Evolutionary conservation across 164 flowering plant genomes (phyloP).

Genomic region (Nymphaea colorata): DNA sequence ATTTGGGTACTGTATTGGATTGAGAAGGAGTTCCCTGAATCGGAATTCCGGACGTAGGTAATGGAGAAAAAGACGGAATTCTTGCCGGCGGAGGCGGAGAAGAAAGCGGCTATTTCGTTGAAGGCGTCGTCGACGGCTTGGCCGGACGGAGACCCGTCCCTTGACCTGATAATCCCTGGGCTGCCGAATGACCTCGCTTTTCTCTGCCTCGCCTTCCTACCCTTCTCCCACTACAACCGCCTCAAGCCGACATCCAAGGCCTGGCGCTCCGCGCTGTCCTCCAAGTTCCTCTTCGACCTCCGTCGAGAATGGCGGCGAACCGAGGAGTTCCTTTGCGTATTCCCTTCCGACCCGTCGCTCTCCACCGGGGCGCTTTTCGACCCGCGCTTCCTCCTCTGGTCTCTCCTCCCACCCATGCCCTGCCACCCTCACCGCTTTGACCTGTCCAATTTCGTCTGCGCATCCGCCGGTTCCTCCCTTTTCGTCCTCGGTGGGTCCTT

Average conservation of each 20-base stretch:
- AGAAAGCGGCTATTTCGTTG: no score
- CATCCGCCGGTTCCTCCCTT: constrained; percentile 36
- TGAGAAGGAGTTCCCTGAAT: no score
- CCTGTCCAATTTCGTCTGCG: constrained; percentile 64
- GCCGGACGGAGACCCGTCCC: no score
- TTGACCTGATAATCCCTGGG: constrained; percentile 51
- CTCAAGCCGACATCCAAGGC: constrained; percentile 51
- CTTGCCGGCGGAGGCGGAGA: no score
- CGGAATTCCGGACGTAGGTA: no score
- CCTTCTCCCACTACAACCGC: constrained; percentile 63
- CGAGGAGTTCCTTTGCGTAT: constrained; percentile 43
- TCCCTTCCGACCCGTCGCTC: constrained; percentile 74
- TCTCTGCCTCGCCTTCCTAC: constrained; percentile 44
- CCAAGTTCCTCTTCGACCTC: constrained; percentile 37
- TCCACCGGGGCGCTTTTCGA: constrained; percentile 65
- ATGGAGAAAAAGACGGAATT: no score
- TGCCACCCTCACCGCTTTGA: constrained; percentile 64
- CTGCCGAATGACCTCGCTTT: constrained; percentile 73
- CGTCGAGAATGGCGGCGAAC: constrained; percentile 18
- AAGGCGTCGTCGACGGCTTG: no score
- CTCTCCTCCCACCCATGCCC: constrained; percentile 63
- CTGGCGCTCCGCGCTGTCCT: constrained; percentile 62
- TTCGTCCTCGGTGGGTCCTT: constrained; percentile 87
- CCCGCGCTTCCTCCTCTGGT: constrained; percentile 45
- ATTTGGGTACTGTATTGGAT: no score